Evolutionary conservation across 139 green algal genomes (phyloP), one percentile per base, ranked within the genome.

Genomic region (Trebouxia sp.): DNA sequence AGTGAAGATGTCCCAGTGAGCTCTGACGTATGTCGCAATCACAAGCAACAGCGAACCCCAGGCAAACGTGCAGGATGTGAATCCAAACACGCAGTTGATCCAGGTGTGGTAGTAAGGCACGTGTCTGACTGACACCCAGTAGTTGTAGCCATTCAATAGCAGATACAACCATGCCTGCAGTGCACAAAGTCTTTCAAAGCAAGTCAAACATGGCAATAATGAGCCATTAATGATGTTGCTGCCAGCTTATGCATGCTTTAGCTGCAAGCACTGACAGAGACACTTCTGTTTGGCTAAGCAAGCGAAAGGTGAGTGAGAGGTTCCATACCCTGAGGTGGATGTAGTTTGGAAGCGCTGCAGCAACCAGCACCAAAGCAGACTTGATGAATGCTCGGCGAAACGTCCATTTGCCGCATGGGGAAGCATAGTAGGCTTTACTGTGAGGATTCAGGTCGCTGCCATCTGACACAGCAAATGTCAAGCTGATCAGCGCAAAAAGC

Each of bases 61-160:
- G 41, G 69, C 69, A 38, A 45, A 53, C 12, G 41, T 56, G 41
- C 69, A 51, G 15, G 42, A 77, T 35, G 43, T 12, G 26, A 77
- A 51, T 1, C 39, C 42, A 77, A 56, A 77, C 22, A 77, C 22
- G 35, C 42, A 53, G 41, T 77, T 77, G 26, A 77, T 77, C 69
- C 69, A 77, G 22, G 43, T 77, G 41, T 77, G 42, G 69, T 77
- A 77, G 69, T 77, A 77, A 11, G 42, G 43, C 39, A 77, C 69
- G 39, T 53, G 69, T 9, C 69, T 39, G 10, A 77, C 8, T 38
- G 39, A n/a, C 10, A 77, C 11, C 69, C 69, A 77, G n/a, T 41
- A 77, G 69, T 77, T 77, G 41, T 77, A 77, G 24, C 24, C 9
- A 39, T 56, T 10, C 6, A 77, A 24, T 24, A 55, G 10, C 8